Evolutionary conservation across 164 flowering plant genomes (phyloP).

Genomic region (Piper longum): DNA sequence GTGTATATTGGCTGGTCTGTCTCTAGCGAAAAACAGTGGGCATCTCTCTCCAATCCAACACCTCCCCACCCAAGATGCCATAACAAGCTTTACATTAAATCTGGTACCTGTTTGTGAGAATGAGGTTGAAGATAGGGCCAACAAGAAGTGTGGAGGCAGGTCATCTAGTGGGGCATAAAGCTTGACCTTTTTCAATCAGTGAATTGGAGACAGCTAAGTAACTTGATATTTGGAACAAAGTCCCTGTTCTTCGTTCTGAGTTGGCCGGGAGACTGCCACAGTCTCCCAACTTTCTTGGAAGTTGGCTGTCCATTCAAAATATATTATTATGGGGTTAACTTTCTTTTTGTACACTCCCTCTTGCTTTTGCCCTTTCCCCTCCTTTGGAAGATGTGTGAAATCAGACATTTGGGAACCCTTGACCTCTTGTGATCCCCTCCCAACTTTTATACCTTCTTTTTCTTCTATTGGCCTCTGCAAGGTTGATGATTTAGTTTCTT

Average conservation of each 20-base stretch:
- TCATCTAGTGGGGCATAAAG: neutral
- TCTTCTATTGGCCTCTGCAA: too few species aligned
- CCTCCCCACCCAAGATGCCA: too few species aligned
- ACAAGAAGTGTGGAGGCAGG: neutral
- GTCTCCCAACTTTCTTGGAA: neutral
- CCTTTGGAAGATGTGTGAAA: neutral
- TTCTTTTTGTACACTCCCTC: neutral
- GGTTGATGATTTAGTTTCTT: too few species aligned
- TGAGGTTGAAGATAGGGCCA: neutral
- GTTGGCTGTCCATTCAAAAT: slow-evolving; percentile 7
- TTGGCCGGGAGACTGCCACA: slow-evolving; percentile 4
- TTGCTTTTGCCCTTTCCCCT: neutral
- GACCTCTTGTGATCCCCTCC: too few species aligned
- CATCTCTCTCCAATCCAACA: neutral
- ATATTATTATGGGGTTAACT: neutral
- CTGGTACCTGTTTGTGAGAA: neutral
- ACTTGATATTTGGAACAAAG: neutral
- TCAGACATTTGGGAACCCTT: too few species aligned
- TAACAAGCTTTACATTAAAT: neutral
- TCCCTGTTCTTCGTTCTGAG: neutral
- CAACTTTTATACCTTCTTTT: too few species aligned
- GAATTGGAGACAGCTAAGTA: neutral
- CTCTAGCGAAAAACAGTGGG: neutral
- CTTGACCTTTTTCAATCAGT: neutral
- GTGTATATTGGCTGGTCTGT: neutral